phyloP scores from a whole-genome alignment of 805 yeast genomes.

The Pichia manshurica region DNA sequence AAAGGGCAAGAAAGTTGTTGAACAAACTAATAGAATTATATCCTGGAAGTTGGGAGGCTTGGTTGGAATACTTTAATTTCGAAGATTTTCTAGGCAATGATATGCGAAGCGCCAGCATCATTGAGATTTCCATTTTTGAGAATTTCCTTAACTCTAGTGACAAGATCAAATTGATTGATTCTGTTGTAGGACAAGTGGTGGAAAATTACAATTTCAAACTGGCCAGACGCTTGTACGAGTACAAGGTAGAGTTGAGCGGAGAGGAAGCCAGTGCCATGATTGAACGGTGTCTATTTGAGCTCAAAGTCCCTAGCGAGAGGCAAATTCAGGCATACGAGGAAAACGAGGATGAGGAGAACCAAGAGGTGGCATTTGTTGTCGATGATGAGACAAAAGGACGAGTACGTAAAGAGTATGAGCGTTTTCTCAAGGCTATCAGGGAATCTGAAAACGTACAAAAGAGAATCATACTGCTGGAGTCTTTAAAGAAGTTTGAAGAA shows the following conservation, averaged over 20 bases:
- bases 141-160: slow-evolving; percentile 17
- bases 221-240: slow-evolving; percentile 7
- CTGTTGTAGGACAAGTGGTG: not conserved
- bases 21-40: slow-evolving; percentile 55
- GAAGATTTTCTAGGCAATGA: slow-evolving; percentile 65
- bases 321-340: slow-evolving; percentile 38
- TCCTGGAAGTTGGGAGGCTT: slow-evolving; percentile 37
- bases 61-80: slow-evolving; percentile 63
- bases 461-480: slow-evolving; percentile 51
- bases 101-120: slow-evolving; percentile 62
- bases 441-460: slow-evolving; percentile 32
- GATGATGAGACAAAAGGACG: slow-evolving; percentile 35
- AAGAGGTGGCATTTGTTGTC: slow-evolving; percentile 36
- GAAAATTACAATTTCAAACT: slow-evolving; percentile 9
- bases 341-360: not conserved
- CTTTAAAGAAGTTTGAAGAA: slow-evolving; percentile 59
- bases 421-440: slow-evolving; percentile 45
- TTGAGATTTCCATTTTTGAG: slow-evolving; percentile 40
- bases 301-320: slow-evolving; percentile 51
- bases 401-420: slow-evolving; percentile 51
- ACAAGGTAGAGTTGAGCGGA: not conserved
- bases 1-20: slow-evolving; percentile 67
- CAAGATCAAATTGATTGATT: slow-evolving; percentile 4
- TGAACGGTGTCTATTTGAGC: slow-evolving; percentile 64
- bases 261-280: slow-evolving; percentile 46